Conservation (phyloP, 805 yeast species). For the Kuraishia floccosa region DNA sequence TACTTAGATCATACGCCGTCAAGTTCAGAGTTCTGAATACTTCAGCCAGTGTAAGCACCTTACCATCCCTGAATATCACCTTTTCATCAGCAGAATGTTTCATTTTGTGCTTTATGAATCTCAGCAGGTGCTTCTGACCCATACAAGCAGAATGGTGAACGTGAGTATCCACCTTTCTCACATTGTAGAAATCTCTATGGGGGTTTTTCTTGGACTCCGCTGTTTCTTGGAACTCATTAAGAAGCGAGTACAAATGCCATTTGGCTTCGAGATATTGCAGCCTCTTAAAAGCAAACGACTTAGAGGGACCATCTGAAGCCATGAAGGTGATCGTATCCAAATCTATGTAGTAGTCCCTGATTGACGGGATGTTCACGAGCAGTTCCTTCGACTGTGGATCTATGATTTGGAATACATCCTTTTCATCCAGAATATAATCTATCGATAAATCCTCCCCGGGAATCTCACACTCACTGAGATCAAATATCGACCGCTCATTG, state of each 20-base stretch:
- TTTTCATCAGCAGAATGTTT: constrained; percentile 79
- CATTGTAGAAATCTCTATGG: constrained; percentile 95
- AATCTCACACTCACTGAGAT: constrained; percentile 40
- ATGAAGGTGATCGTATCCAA: constrained; percentile 60
- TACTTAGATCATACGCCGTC: constrained; percentile 89
- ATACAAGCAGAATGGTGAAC: constrained; percentile 98
- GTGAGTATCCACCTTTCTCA: constrained; percentile 95
- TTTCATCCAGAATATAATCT: constrained; percentile 36
- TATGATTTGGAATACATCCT: constrained; percentile 53
- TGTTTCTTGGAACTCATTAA: constrained; percentile 89
- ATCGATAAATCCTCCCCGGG: constrained; percentile 34
- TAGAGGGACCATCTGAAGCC: constrained; percentile 92
- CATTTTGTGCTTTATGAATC: constrained; percentile 91
- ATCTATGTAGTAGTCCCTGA: constrained; percentile 79
- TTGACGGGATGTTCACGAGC: constrained; percentile 63
- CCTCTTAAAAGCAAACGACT: constrained; percentile 91
- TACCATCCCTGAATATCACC: constrained; percentile 90
- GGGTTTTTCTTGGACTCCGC: constrained; percentile 87
- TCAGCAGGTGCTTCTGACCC: constrained; percentile 93
- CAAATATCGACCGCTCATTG: constrained; percentile 38
- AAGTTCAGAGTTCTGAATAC: constrained; percentile 86
- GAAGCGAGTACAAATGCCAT: constrained; percentile 82
- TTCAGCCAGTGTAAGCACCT: constrained; percentile 70
- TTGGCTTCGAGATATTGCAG: constrained; percentile 91
- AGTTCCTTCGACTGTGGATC: constrained; percentile 16